Evolutionary conservation across 345 rosid species (phyloP).

Genomic region (Atalantia buxifolia): DNA sequence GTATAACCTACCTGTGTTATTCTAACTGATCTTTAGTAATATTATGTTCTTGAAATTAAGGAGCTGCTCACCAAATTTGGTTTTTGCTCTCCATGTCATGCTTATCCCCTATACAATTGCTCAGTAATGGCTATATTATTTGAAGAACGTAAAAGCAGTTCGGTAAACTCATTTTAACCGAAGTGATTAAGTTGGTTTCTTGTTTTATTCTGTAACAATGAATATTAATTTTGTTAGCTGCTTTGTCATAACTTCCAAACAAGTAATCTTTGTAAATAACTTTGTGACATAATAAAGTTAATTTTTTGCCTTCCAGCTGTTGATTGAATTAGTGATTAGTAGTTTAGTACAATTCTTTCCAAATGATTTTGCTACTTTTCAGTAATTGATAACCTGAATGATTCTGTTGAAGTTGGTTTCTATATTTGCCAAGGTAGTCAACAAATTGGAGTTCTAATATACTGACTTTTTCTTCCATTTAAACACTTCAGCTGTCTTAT

Average conservation of each 20-base stretch:
- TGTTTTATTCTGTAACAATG: no score
- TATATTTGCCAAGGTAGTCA: background rate
- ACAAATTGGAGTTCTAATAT: no score
- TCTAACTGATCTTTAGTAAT: background rate
- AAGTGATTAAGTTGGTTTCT: background rate
- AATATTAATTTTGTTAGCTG: background rate
- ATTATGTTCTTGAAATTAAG: background rate
- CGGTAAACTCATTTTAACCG: background rate
- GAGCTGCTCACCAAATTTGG: slow-evolving; percentile 4
- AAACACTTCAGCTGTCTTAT: background rate
- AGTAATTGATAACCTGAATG: background rate
- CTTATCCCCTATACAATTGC: background rate
- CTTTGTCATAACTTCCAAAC: background rate
- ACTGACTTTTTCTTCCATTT: no score
- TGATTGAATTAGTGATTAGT: background rate
- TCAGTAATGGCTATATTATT: background rate
- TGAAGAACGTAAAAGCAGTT: background rate
- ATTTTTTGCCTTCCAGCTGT: background rate
- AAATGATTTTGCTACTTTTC: background rate
- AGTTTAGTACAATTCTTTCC: background rate
- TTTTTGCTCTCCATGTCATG: background rate
- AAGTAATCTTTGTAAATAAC: background rate
- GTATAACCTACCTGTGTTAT: slow-evolving; percentile 23
- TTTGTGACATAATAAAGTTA: background rate
- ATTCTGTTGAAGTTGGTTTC: background rate